Conservation (phyloP, 345 rosid genomes). For the Garcia nutans region DNA sequence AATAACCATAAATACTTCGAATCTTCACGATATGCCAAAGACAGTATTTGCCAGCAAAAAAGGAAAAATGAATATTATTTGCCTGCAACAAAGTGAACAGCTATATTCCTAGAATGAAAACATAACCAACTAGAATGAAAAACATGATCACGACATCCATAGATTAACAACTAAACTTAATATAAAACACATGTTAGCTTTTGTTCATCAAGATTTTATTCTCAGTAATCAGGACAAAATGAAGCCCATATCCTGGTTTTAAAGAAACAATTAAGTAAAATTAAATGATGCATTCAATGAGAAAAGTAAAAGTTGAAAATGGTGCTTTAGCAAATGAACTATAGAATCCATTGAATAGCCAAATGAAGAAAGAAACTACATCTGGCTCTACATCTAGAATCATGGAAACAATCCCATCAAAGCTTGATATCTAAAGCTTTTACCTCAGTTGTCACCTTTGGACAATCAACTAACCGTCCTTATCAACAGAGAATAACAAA, state of each 20-base stretch:
- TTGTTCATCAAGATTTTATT: neutral
- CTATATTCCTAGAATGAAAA: neutral
- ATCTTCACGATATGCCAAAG: conserved; percentile 80
- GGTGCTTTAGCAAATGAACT: neutral
- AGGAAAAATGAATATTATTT: neutral
- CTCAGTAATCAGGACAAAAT: neutral
- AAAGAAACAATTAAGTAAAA: neutral
- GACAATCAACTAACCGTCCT: conserved; percentile 48
- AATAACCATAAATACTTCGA: conserved; percentile 60
- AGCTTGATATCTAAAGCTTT: conserved; percentile 4
- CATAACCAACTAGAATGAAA: no score
- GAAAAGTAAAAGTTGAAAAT: neutral
- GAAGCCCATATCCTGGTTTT: neutral
- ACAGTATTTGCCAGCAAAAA: conserved; percentile 73
- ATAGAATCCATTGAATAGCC: neutral
- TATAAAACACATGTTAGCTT: neutral
- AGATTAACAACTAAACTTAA: neutral
- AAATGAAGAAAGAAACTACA: neutral
- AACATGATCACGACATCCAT: neutral
- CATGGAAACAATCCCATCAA: neutral
- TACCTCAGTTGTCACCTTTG: conserved; percentile 76
- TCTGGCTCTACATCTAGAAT: neutral
- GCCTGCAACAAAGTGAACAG: conserved; percentile 6
- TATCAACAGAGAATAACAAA: conserved; percentile 31
- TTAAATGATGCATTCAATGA: neutral